phyloP scores from a whole-genome alignment of 2,329 filamentous ascomycete species.

The Neonectria coccinea region DNA sequence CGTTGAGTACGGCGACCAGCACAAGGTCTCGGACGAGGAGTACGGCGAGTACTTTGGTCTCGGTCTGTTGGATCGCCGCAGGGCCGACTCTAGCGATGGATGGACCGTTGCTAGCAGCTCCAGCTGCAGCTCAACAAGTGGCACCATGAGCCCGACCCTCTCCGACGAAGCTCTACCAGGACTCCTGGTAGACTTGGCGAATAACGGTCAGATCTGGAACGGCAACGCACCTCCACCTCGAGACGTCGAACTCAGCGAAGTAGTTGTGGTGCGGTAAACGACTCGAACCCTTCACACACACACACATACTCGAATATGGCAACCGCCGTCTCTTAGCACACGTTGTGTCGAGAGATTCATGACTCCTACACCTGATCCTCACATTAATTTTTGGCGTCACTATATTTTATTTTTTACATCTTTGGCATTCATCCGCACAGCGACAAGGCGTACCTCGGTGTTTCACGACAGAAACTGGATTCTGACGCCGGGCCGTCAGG shows the following conservation, averaged over 20 bases:
- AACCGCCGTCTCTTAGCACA: constrained; percentile 5
- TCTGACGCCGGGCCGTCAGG: constrained; percentile 46
- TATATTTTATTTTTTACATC: constrained; percentile 48
- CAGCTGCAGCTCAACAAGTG: constrained; percentile 64
- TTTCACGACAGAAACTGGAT: constrained; percentile 45
- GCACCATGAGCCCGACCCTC: constrained; percentile 62
- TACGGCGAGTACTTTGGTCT: constrained; percentile 61
- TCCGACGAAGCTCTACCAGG: constrained; percentile 57
- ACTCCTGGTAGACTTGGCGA: constrained; percentile 52
- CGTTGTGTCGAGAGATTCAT: constrained; percentile 35
- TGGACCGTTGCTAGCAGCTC: constrained; percentile 92
- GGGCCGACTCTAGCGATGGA: constrained; percentile 77
- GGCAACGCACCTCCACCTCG: constrained; percentile 48
- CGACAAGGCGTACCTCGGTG: constrained; percentile 53
- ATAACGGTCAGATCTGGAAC: constrained; percentile 49
- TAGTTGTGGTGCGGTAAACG: constrained; percentile 56
- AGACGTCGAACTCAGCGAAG: constrained; percentile 60
- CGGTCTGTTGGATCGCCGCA: constrained; percentile 57
- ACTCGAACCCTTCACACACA: constrained; percentile 9
- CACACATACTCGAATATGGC: background rate
- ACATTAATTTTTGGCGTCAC: constrained; percentile 49
- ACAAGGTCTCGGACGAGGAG: constrained; percentile 59
- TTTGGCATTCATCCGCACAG: constrained; percentile 57
- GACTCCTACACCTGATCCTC: constrained; percentile 44
- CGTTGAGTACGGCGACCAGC: constrained; percentile 81